Evolutionary conservation across 2,329 filamentous ascomycete genomes (phyloP), one percentile per base, ranked within the genome.

Genomic region (Pyrenophora seminiperda): DNA sequence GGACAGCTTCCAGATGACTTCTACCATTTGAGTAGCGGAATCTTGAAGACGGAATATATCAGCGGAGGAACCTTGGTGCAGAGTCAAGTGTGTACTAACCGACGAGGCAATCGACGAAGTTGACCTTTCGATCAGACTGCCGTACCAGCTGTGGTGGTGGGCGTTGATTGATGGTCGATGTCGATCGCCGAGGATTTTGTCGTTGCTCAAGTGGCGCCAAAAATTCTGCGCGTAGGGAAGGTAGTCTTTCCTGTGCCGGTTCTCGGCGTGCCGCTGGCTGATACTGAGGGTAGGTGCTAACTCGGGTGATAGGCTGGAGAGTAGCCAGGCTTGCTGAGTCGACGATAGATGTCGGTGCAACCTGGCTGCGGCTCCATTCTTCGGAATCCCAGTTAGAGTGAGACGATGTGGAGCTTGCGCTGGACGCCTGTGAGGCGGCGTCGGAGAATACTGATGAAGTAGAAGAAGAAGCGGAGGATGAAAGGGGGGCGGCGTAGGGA

Each of bases 51-150:
- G 41, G 42, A 51, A 53, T 22, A 56, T 47, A 61, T 71, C 63
- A 71, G 67, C 54, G 59, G 52, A 15, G 56, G 53, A 61, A 61
- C 60, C 56, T 54, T 66, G 70, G 64, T 73, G 81, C 58, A 55
- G 50, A 44, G 49, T 53, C 51, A 51, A 47, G 56, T 44, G 47
- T 62, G 45, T 68, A 75, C 93, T 90, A 91, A 97, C 93, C 93
- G 79, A 97, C 92, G 74, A 97, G 90, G 75, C 87, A 94, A 76
- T 97, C 92, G 76, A 97, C 93, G 71, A 97, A 97, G 76, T 89
- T 92, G 71, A 90, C 84, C 81, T 96, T 96, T 71, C 92, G 89
- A 77, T 97, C 91, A 68, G 86, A 85, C 79, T 97, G 92, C 67
- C 92, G 88, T 58, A 92, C 81, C 59, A 97, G 83, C 50, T 87